Conservation (phyloP, 192 early-diverging fungal species). For the Oehlia diaphana region DNA sequence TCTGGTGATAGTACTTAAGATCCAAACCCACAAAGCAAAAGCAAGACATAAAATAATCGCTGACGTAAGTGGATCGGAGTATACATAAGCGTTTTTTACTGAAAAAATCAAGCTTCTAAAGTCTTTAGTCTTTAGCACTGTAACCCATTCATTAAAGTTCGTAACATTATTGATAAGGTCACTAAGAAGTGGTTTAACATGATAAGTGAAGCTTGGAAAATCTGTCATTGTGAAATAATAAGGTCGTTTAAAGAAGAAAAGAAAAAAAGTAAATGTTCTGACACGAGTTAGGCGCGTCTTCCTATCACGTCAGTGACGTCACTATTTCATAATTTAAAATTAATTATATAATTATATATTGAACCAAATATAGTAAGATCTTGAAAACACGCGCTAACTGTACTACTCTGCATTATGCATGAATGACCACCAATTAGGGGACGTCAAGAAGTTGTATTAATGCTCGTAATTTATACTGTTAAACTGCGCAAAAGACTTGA, state of each 20-base stretch:
- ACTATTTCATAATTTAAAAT: too few relatives aligned
- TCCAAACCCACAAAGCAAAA: background rate
- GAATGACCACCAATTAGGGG: too few relatives aligned
- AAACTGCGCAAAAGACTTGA: too few relatives aligned
- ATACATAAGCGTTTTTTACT: background rate
- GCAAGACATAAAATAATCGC: background rate
- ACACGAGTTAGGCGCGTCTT: too few relatives aligned
- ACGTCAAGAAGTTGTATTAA: too few relatives aligned
- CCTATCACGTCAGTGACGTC: too few relatives aligned
- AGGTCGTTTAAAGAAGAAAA: background rate
- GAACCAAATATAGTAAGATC: too few relatives aligned
- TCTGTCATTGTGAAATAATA: background rate
- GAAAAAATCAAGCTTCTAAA: background rate
- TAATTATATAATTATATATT: too few relatives aligned
- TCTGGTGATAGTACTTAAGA: background rate
- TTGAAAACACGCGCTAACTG: too few relatives aligned
- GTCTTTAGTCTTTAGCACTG: background rate
- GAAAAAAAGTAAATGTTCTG: background rate
- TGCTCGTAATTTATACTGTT: too few relatives aligned
- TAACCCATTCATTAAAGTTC: background rate
- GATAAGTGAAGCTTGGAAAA: background rate
- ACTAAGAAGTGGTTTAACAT: background rate
- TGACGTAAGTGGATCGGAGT: background rate
- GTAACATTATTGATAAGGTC: background rate
- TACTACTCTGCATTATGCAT: too few relatives aligned